Evolutionary conservation across 2,329 filamentous ascomycete genomes (phyloP), one percentile per base, ranked within the genome.

Genomic region (Alternaria gaisen): DNA sequence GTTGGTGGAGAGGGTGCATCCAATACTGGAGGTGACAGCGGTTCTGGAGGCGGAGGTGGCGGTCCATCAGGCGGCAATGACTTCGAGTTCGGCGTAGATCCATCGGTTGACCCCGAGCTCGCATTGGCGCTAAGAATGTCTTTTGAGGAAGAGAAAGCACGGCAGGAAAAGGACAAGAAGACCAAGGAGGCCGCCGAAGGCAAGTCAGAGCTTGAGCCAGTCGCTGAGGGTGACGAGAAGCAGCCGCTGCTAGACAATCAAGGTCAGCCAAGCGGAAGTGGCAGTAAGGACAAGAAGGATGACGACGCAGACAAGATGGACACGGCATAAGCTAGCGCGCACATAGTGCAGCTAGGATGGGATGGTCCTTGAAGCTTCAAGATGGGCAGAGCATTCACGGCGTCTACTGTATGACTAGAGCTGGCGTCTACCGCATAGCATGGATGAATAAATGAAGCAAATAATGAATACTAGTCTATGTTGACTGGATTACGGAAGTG

Each of bases 71-170:
- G 83, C 58, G 86, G 83, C 34, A 87, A 86, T 57, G 88, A 90
- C 64, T 96, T 93, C 72, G 91, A 93, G 70, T 96, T 96, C 77
- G 93, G 92, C 66, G 92, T 97, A 68, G 95, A 98, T 79, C 94
- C 94, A 14, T 91, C 90, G 55, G 86, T 94, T 73, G 95, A 99
- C 76, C 95, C 95, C 4, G 95, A 99, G 80, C 83, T 99, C 74
- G 95, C 95, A 22, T 87, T 99, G 70, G 95, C 95, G 53, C 84
- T 99, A 77, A 90, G 95, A 66, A 97, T 99, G 93, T 97, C 92
- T 80, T 93, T 97, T 87, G 95, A 99, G 79, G 95, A 99, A 78
- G 95, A 99, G 81, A 96, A 96, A 83, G 94, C 94, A 63, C 86
- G 95, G 72, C 90, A 96, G 80, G 94, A 97, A 79, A 93, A 93